Conservation (phyloP, 306 rosid genomes). For the Castanea crenata region DNA sequence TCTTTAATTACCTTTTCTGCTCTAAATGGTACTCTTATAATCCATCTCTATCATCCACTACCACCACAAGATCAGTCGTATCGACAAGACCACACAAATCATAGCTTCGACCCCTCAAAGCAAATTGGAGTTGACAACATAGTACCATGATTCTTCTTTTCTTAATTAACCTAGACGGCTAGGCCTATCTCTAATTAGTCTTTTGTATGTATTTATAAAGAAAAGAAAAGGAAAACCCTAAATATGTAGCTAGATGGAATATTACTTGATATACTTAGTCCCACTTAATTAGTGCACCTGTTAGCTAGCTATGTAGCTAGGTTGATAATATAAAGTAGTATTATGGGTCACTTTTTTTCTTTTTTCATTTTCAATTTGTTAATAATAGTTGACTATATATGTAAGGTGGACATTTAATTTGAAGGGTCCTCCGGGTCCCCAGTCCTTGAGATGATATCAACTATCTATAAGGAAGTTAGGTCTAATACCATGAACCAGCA, state of each 20-base stretch:
- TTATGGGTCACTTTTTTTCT: too few species aligned
- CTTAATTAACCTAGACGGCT: background rate
- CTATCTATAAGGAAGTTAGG: background rate
- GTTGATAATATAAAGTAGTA: too few species aligned
- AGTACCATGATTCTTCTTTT: background rate
- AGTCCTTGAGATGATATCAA: background rate
- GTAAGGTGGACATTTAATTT: background rate
- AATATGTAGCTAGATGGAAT: background rate
- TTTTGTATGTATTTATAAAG: conserved; percentile 1
- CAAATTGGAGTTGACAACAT: background rate
- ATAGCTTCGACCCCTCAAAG: conserved; percentile 17
- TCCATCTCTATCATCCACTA: conserved; percentile 15
- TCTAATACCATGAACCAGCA: background rate
- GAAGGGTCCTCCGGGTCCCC: background rate
- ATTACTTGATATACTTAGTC: background rate
- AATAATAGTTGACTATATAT: background rate
- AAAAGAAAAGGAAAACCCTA: background rate
- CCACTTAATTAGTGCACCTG: background rate
- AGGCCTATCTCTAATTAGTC: background rate
- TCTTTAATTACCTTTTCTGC: conserved; percentile 50
- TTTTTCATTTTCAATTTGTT: background rate
- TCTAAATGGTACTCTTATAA: conserved; percentile 48
- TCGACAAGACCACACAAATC: conserved; percentile 12
- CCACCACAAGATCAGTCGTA: conserved; percentile 1
- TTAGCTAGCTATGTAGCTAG: too few species aligned